phyloP scores from a whole-genome alignment of 2,329 filamentous ascomycete genomes.

The Aspergillus vadensis region DNA sequence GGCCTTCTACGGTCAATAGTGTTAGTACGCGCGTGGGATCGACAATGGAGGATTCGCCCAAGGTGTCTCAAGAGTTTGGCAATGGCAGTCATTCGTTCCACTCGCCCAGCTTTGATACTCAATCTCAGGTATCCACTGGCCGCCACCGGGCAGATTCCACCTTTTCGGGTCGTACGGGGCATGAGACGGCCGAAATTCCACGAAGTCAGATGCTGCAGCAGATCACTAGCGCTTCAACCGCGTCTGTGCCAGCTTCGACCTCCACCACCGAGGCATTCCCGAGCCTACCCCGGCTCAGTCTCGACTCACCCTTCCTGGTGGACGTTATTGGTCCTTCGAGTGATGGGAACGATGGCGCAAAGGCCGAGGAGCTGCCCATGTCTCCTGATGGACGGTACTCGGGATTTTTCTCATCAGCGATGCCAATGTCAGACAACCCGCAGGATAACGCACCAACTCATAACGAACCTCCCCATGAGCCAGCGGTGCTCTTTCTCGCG shows the following conservation, averaged over 20 bases:
- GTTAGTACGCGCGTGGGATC: constrained; percentile 61
- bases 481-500: constrained; percentile 81
- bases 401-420: constrained; percentile 81
- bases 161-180: constrained; percentile 52
- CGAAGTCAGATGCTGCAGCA: constrained; percentile 54
- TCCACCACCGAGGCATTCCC: constrained; percentile 36
- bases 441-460: constrained; percentile 43
- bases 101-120: constrained; percentile 53
- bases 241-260: constrained; percentile 19
- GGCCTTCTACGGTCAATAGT: constrained; percentile 55
- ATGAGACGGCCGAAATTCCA: constrained; percentile 58
- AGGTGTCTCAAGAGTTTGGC: constrained; percentile 66
- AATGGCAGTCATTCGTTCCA: constrained; percentile 68
- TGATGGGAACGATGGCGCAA: constrained; percentile 24
- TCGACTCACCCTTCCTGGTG: constrained; percentile 49
- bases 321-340: constrained; percentile 40
- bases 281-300: constrained; percentile 45
- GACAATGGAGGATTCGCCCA: constrained; percentile 64
- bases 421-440: constrained; percentile 73
- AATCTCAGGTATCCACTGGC: constrained; percentile 31
- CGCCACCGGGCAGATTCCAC: constrained; percentile 60
- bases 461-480: constrained; percentile 42
- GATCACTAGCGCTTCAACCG: constrained; percentile 50
- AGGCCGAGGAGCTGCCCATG: constrained; percentile 28
- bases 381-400: constrained; percentile 62